Base-by-base conservation (phyloP, 176 grass and related monocot species). In the Triticum urartu region DNA sequence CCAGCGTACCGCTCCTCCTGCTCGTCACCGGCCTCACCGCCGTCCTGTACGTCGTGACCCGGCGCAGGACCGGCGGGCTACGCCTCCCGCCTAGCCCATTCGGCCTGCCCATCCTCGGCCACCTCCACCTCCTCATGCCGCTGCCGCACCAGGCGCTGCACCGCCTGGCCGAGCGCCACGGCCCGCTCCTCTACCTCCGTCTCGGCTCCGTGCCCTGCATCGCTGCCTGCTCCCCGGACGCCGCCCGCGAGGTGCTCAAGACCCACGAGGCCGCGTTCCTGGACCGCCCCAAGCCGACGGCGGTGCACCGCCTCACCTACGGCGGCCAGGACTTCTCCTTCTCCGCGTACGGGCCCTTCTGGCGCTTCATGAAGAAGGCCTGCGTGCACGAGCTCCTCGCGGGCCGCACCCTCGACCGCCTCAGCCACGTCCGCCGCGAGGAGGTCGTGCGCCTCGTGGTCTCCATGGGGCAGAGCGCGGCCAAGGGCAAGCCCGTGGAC, bases 281-380 rank as follows among this genome's bases (percentile, higher is more conserved):
- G 11, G 91, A 95, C 80, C 91, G 91, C 6, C 91, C 93, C 28
- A 76, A 83, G 43, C 79, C 74, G 0, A 17, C 78, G 20, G 91
- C 89, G 4, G 77, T 87, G 26, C 84, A 54, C 77, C 71, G 87
- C 7, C 89, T 95, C 59, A 69, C 84, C 20, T 97, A 98, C 76
- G 89, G 89, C 52, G 86, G 82, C 18, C 83, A 88, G 36, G 95
- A 89, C 72, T 93, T 98, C 80, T 81, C 83, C 70, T 98, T 98
- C 89, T 81, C 92, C 13, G 20, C 82, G 7, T 93, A 91, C 76
- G 91, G 93, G 1, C 89, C 91, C 3, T 98, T 92, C 80, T 93
- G 95, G 95, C 79, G 83, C 58, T 98, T 98, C 89, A 71, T 95
- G 63, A 98, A 93, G 89, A 92, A 89, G 21, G 91, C 94, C 2